Percentiles rank a stretch among this genome's conserved stretches.
phyloP scores from a whole-genome alignment of 2,329 filamentous ascomycete species.

The Colletotrichum falcatum region DNA sequence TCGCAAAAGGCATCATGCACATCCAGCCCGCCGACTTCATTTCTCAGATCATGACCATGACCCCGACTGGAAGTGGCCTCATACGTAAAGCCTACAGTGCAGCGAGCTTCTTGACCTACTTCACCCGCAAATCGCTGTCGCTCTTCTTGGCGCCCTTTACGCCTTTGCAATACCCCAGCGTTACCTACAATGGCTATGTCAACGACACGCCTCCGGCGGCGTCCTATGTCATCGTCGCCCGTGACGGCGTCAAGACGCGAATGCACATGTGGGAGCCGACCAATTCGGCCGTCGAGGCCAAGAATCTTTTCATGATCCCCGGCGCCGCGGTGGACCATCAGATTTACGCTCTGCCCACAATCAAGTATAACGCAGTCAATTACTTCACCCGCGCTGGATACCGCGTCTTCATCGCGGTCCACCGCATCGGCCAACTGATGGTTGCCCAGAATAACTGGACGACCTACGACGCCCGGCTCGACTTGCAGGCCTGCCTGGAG shows the following conservation, averaged over 20 bases:
- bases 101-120: constrained; percentile 66
- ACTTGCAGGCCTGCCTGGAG: constrained; percentile 67
- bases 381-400: constrained; percentile 72
- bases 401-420: constrained; percentile 68
- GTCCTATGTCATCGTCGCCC: constrained; percentile 60
- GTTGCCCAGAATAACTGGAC: constrained; percentile 66
- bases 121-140: constrained; percentile 64
- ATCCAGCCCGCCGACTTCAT: constrained; percentile 66
- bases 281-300: constrained; percentile 51
- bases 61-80: constrained; percentile 60
- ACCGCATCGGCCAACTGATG: constrained; percentile 67
- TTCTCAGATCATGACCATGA: constrained; percentile 66
- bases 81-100: constrained; percentile 59
- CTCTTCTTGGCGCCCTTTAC: constrained; percentile 67
- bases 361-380: constrained; percentile 72
- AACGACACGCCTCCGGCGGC: constrained; percentile 61
- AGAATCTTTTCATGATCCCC: constrained; percentile 71
- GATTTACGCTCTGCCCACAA: constrained; percentile 72
- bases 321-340: constrained; percentile 73
- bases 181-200: constrained; percentile 61
- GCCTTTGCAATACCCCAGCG: constrained; percentile 66
- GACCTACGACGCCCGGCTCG: constrained; percentile 69
- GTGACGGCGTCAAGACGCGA: constrained; percentile 64
- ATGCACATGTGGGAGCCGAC: constrained; percentile 70
- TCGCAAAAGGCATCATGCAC: constrained; percentile 71